Evolutionary conservation across 805 yeast species (phyloP).

Genomic region (Kuraishia molischiana): DNA sequence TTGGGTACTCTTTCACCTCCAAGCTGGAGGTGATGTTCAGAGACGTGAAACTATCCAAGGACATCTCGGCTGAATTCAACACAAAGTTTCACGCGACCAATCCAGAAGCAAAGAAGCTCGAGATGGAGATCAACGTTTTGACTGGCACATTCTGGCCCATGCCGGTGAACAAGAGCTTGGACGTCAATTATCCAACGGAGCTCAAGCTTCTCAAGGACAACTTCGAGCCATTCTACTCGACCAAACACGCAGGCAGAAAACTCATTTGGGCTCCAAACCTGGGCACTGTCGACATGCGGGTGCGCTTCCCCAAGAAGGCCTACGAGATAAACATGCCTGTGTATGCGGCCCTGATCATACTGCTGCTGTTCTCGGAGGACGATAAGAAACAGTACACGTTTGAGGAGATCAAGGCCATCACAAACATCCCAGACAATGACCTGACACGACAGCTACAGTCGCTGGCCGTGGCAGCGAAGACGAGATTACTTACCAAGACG

Average conservation of each 20-base stretch:
- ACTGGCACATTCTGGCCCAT: slow-evolving; percentile 67
- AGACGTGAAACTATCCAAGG: slow-evolving; percentile 58
- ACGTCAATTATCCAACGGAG: slow-evolving; percentile 30
- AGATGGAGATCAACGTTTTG: slow-evolving; percentile 41
- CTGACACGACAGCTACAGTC: slow-evolving; percentile 72
- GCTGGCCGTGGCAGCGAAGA: slow-evolving; percentile 73
- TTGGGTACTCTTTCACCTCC: slow-evolving; percentile 71
- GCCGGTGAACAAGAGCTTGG: slow-evolving; percentile 27
- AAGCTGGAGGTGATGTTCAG: slow-evolving; percentile 81
- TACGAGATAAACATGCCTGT: slow-evolving; percentile 79
- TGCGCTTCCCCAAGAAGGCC: slow-evolving; percentile 54
- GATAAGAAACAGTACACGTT: slow-evolving; percentile 36
- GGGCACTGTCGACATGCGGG: slow-evolving; percentile 74
- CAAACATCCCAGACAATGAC: slow-evolving; percentile 68
- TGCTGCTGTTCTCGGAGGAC: slow-evolving; percentile 54
- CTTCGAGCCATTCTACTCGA: slow-evolving; percentile 42
- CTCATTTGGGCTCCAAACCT: slow-evolving; percentile 75
- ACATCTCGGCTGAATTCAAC: slow-evolving; percentile 31
- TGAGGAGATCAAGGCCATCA: slow-evolving; percentile 50
- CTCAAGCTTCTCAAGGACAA: slow-evolving; percentile 29
- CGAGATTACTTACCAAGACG: slow-evolving; percentile 60
- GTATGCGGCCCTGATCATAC: slow-evolving; percentile 67
- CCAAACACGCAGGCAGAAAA: slow-evolving; percentile 46
- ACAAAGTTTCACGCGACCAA: slow-evolving; percentile 8
- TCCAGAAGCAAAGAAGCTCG: slow-evolving; percentile 17